A percentile compares a stretch with the other conserved stretches of the same genome.
These are phyloP conservation scores for Pythium monospermum DNA, from an alignment of 352 stramenopile species.

Conservation along the genomic window DNA sequence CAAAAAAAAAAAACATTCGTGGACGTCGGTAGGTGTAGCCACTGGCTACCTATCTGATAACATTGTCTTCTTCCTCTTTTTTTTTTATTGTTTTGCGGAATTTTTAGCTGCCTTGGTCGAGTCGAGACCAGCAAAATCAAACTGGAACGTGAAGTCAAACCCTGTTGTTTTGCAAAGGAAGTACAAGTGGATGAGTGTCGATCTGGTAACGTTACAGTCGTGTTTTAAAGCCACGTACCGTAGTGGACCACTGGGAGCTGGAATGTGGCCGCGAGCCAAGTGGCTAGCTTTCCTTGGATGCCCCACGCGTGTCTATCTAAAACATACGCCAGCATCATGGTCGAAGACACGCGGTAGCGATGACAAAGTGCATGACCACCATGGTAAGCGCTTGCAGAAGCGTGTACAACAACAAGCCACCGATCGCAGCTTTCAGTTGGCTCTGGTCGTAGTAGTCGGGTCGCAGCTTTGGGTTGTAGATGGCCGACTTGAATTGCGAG, in stretches of 20 bases:
- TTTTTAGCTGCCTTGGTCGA: too few species aligned
- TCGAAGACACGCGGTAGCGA: constrained; percentile 7
- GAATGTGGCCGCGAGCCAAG: constrained; percentile 7
- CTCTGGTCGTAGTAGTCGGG: not conserved
- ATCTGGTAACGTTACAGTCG: not conserved
- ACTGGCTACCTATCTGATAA: too few species aligned
- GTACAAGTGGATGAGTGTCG: not conserved
- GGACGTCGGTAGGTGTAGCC: too few species aligned
- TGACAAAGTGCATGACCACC: constrained; percentile 10
- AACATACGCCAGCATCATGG: constrained; percentile 1
- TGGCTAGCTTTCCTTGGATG: constrained; percentile 7
- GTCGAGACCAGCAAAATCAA: constrained; percentile 3
- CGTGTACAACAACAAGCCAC: constrained; percentile 1
- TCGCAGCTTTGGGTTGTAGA: constrained; percentile 11
- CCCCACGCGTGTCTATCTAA: constrained; percentile 7
- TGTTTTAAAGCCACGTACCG: not conserved
- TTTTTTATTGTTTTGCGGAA: too few species aligned
- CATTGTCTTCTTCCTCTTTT: too few species aligned
- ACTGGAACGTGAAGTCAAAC: constrained; percentile 3
- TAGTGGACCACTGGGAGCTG: constrained; percentile 10
- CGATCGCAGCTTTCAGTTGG: not conserved
- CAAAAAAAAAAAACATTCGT: too few species aligned
- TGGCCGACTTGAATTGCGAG: constrained; percentile 4
- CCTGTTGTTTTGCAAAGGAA: not conserved
- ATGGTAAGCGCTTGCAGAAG: constrained; percentile 2